Base-by-base conservation (phyloP, 176 grass and related monocot genomes). In the Musa beccarii region DNA sequence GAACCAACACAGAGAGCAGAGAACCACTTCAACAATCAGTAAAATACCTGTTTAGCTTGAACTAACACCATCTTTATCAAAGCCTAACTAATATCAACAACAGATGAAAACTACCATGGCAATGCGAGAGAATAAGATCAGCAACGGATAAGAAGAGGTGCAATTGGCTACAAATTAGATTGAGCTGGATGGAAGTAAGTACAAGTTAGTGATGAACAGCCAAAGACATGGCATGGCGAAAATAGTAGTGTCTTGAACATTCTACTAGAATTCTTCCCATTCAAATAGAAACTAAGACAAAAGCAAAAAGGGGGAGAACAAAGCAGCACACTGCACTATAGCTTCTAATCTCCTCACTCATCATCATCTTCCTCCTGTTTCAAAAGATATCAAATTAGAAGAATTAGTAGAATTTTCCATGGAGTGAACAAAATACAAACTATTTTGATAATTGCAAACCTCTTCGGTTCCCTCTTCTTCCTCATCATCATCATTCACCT, bases 401-500 rank as follows among this genome's bases (percentile, higher is more conserved):
- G 9, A 3, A 66, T 24, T 66, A 59, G 56, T 59, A 59, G 26
- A 59, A 21, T 21, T 19, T 61, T 61, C 16, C 57, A 43, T 10
- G 2, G 11, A 11, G 24, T 5, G 13, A 3, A 25, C 63, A 66
- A 11, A 10, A 10, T 2, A 12, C 24, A 26, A 65, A 66, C 23
- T 19, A 9, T 8, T 59, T 34, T 43, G 4, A 43, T 7, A 23
- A 59, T 23, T 17, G 3, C 21, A 28, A 21, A 96, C 93, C 90
- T 92, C 96, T 1, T 92, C 91, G 1, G 89, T 91, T 66, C 49
- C 79, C 63, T 88, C 96, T 26, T 95, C 96, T 0, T 92, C 88
- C 0, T 96, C 93, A 0, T 98, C 94, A 10, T 96, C 93, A 1
- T 96, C 92, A 50, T 92, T 84, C 1, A 96, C 78, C 81, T 96